Evolutionary conservation across 768 basidiomycete species (phyloP).

Genomic region (Serendipita vermifera): DNA sequence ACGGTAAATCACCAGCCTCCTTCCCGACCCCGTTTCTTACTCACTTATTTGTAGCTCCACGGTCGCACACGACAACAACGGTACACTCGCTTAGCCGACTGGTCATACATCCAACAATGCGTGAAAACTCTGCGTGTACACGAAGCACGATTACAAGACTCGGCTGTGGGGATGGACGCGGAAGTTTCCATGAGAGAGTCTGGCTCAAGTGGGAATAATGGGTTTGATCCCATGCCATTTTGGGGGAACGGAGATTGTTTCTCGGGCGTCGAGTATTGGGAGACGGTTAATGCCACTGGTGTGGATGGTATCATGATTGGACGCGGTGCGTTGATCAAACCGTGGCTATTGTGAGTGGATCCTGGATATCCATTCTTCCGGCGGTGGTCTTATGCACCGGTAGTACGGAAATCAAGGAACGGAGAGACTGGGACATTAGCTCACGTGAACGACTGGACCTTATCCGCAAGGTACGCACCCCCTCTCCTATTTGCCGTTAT

Average conservation of each 20-base stretch:
- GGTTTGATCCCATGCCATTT: slow-evolving; percentile 55
- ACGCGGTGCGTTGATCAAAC: slow-evolving; percentile 86
- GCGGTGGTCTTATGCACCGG: too few relatives aligned
- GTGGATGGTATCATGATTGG: slow-evolving; percentile 96
- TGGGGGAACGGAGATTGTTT: slow-evolving; percentile 96
- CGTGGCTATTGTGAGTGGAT: slow-evolving; percentile 23
- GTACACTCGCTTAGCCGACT: slow-evolving; percentile 85
- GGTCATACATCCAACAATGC: slow-evolving; percentile 85
- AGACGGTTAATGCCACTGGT: slow-evolving; percentile 58
- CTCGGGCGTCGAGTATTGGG: slow-evolving; percentile 73
- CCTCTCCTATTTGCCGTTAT: not conserved
- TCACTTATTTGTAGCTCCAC: slow-evolving; percentile 51
- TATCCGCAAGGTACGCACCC: slow-evolving; percentile 48
- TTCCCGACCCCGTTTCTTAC: not conserved
- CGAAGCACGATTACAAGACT: slow-evolving; percentile 29
- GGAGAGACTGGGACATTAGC: slow-evolving; percentile 86
- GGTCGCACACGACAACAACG: slow-evolving; percentile 91
- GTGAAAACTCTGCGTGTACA: slow-evolving; percentile 61
- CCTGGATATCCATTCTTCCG: too few relatives aligned
- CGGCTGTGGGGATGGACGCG: not conserved
- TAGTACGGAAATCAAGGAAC: slow-evolving; percentile 80
- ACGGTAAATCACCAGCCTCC: slow-evolving; percentile 37
- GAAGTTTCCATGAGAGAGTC: not conserved
- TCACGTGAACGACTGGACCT: slow-evolving; percentile 70
- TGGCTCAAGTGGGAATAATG: not conserved